Conservation (phyloP, 352 stramenopile species). For the Pythium utonaiense region DNA sequence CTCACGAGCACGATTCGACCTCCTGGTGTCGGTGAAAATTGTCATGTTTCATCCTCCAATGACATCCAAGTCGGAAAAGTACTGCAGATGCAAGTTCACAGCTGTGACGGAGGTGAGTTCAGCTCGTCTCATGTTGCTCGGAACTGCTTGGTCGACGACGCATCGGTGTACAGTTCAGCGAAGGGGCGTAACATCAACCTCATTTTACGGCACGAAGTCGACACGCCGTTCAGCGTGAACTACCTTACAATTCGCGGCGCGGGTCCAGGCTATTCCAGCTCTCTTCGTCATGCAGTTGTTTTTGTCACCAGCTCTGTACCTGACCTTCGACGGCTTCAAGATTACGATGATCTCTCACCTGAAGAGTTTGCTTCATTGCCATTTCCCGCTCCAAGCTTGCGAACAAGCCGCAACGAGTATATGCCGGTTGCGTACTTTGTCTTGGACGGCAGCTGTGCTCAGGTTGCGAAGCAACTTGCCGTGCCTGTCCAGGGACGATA, state of each 20-base stretch:
- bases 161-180: slow-evolving; percentile 75
- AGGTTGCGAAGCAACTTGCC: slow-evolving; percentile 75
- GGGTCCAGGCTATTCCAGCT: slow-evolving; percentile 76
- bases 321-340: slow-evolving; percentile 43
- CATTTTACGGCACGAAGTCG: slow-evolving; percentile 70
- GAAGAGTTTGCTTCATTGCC: slow-evolving; percentile 78
- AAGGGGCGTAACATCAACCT: slow-evolving; percentile 76
- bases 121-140: slow-evolving; percentile 58
- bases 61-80: slow-evolving; percentile 72
- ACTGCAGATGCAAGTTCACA: slow-evolving; percentile 61
- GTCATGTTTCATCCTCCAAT: slow-evolving; percentile 41
- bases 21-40: slow-evolving; percentile 37
- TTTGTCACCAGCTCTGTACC: slow-evolving; percentile 70
- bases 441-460: slow-evolving; percentile 68
- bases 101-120: slow-evolving; percentile 79
- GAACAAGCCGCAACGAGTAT: slow-evolving; percentile 51
- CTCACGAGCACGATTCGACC: slow-evolving; percentile 22
- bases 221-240: slow-evolving; percentile 78
- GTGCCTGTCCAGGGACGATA: slow-evolving; percentile 69
- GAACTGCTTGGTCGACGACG: slow-evolving; percentile 77
- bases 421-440: slow-evolving; percentile 76
- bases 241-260: slow-evolving; percentile 72
- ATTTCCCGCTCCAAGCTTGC: slow-evolving; percentile 48
- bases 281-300: slow-evolving; percentile 51
- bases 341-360: slow-evolving; percentile 63